phyloP scores from a whole-genome alignment of 306 rosid species.

The Gillenia trifoliata region DNA sequence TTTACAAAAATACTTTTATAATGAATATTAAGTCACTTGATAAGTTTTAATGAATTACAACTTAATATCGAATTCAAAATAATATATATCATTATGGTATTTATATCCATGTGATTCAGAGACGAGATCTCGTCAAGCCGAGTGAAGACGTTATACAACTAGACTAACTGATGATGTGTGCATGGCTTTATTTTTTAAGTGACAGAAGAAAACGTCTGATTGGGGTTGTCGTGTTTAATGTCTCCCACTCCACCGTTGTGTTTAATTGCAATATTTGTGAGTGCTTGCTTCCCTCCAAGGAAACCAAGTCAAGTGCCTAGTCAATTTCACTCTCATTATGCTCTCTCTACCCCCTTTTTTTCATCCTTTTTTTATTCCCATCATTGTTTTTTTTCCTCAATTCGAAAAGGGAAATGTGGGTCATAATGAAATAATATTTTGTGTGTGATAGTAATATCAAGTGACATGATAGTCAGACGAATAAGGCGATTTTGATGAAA shows the following conservation, averaged over 20 bases:
- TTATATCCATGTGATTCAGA: no score
- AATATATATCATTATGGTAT: no score
- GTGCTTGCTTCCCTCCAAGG: not conserved
- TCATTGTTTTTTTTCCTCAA: not conserved
- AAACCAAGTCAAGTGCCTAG: not conserved
- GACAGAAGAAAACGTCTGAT: not conserved
- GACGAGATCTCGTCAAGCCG: no score
- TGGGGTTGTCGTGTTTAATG: not conserved
- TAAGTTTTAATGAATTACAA: no score
- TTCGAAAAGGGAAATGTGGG: not conserved
- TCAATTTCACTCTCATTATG: not conserved
- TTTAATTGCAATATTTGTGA: not conserved
- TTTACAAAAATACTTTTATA: no score
- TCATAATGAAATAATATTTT: no score
- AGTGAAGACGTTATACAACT: no score
- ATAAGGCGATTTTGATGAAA: no score
- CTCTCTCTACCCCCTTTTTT: not conserved
- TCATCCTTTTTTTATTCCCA: not conserved
- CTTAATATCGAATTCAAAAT: no score
- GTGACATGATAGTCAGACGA: no score
- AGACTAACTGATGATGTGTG: not conserved
- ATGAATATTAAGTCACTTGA: no score
- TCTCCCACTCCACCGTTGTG: not conserved
- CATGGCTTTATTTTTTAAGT: not conserved
- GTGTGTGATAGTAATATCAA: no score